phyloP scores from a whole-genome alignment of 371 early-diverging fungal genomes.

The Mortierella sp. region DNA sequence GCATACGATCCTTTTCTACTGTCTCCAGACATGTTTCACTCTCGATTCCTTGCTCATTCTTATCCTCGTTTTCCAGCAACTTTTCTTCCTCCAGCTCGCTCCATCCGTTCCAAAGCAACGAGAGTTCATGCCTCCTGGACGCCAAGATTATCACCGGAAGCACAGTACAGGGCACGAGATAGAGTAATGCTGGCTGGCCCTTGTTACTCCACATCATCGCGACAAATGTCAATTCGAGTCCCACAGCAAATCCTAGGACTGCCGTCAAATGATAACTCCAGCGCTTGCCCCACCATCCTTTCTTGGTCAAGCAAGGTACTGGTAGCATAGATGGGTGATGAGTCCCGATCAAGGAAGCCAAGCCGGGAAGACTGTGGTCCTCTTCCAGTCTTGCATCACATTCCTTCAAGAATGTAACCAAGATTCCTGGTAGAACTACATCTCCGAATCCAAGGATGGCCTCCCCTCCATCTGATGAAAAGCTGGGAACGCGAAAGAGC shows the following conservation, averaged over 20 bases:
- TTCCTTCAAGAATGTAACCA: slow-evolving; percentile 46
- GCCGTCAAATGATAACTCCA: slow-evolving; percentile 53
- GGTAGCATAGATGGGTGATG: background rate
- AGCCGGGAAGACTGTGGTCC: slow-evolving; percentile 11
- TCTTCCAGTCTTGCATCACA: slow-evolving; percentile 46
- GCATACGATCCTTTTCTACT: background rate
- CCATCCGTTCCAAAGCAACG: slow-evolving; percentile 49
- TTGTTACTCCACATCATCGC: slow-evolving; percentile 54
- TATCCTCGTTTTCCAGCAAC: background rate
- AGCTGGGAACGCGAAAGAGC: slow-evolving; percentile 49
- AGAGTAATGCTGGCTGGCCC: slow-evolving; percentile 53
- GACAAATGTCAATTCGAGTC: slow-evolving; percentile 48
- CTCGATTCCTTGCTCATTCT: slow-evolving; percentile 3
- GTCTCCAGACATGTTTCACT: background rate
- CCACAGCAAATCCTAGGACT: slow-evolving; percentile 40
- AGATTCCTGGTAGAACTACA: slow-evolving; percentile 53
- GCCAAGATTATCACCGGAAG: slow-evolving; percentile 41
- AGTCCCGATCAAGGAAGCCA: background rate
- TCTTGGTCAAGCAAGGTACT: background rate
- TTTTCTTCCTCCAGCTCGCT: slow-evolving; percentile 15
- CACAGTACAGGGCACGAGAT: slow-evolving; percentile 47
- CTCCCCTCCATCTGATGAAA: slow-evolving; percentile 23
- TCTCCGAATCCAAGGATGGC: slow-evolving; percentile 56
- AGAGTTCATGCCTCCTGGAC: slow-evolving; percentile 40
- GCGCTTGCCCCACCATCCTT: slow-evolving; percentile 26